Conservation (phyloP, 768 basidiomycete genomes). For the Collybiopsis confluens region DNA sequence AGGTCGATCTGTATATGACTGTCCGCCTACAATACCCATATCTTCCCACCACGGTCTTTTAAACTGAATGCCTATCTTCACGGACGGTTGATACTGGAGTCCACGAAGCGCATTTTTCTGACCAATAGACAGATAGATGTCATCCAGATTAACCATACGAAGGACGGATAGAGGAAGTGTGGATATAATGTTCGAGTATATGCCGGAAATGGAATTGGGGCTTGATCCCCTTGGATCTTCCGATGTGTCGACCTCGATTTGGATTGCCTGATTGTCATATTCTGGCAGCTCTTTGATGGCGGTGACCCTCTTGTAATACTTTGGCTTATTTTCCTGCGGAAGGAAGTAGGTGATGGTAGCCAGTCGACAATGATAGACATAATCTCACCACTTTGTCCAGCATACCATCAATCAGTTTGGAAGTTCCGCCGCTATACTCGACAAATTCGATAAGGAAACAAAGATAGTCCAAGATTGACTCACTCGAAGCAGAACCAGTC, state of each 20-base stretch:
- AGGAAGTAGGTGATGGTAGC: too few relatives aligned
- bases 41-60: conserved; percentile 38
- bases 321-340: too few relatives aligned
- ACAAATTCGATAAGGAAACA: background rate
- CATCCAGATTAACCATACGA: conserved; percentile 20
- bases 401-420: background rate
- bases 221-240: too few relatives aligned
- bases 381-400: too few relatives aligned
- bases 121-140: conserved; percentile 14
- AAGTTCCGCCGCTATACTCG: background rate
- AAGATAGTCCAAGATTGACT: background rate
- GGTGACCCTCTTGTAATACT: too few relatives aligned
- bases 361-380: too few relatives aligned
- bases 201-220: background rate
- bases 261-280: too few relatives aligned
- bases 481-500: background rate
- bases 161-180: conserved; percentile 27
- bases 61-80: conserved; percentile 43
- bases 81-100: conserved; percentile 30
- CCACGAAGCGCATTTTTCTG: conserved; percentile 30
- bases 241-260: too few relatives aligned
- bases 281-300: too few relatives aligned
- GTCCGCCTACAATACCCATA: conserved; percentile 23
- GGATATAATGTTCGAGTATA: conserved; percentile 27
- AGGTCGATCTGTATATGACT: conserved; percentile 28